Evolutionary conservation across 106 monocot genomes (phyloP), one percentile per base, ranked within the genome.

Genomic region (Apostasia shenzhenica): DNA sequence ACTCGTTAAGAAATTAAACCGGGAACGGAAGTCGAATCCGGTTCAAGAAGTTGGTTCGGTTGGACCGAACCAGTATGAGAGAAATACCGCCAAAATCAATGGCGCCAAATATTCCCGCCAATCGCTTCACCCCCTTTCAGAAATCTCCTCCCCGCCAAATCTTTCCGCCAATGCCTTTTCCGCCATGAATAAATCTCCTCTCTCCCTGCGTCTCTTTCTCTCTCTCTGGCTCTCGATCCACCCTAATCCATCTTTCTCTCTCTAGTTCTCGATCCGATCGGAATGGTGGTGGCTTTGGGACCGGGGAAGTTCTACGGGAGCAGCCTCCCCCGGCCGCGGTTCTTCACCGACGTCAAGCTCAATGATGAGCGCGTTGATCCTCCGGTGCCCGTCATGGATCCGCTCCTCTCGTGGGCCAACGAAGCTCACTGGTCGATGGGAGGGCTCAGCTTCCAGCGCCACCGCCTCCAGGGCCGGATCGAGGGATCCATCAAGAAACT

Each of bases 361-460:
- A 63, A 54, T 59, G 63, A 63, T 7, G 82, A 72, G 41, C 81
- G 90, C 14, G 82, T 90, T 6, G 89, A 94, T 50, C 86, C 87
- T 2, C 94, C 90, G 1, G 72, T 26, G 11, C 37, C 78, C 1
- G 80, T 90, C 45, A 66, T 76, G 56, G 94, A 87, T 50, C 86
- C 94, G 9, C 73, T 94, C 48, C 73, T 94, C 45, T 59, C 61
- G 1, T 94, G 94, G 94, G 94, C 94, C 26, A 42, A 69, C 52
- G 90, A 90, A 55, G 94, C 94, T 2, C 90, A 87, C 81, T 94
- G 94, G 94, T 87, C 90, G 59, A 90, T 90, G 90, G 94, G 94
- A 4, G 94, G 94, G 2, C 84, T 84, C 67, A 78, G 80, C 77
- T 87, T 78, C 74, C 42, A 82, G 66, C 89, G 90, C 62, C 84